Base-by-base conservation (phyloP, 768 basidiomycete genomes). In the Mycena maculata region DNA sequence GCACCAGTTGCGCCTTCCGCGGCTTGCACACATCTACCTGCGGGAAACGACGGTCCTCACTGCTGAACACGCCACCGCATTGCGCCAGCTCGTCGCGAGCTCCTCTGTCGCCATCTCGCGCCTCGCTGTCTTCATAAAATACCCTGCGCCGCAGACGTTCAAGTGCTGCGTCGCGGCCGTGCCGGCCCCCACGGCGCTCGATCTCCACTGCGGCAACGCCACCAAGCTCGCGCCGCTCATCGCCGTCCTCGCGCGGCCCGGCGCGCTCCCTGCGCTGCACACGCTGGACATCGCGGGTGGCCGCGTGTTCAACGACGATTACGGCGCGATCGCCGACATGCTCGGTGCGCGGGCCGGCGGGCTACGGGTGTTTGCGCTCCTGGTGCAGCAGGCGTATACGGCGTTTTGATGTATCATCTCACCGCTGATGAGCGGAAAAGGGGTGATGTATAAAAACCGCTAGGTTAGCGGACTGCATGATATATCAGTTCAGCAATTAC, bases 161-260 rank as follows among this genome's bases (percentile, higher is more conserved):
- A 7, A 28, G 13, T 42, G 50, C 23, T 52, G 25, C 10, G 23
- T 65, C 12, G 64, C 25, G 22, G 55, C 64, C 31, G 10, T 59
- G 12, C 50, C 63, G 31, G 8, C 41, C 10, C n/a, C 63, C 31
- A 28, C 25, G 6, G 30, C 31, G 2, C 49, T 65, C 27, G 57
- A 36, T 31, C 50, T 65, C 8, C 56, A 45, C 25, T 65, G 64
- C 41, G 64, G 64, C 28, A 65, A 65, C 50, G 64, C 64, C 6
- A 45, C 57, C 13, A 48, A 38, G 9, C 22, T 65, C 7, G 39
- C 56, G 27, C 64, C 31, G 2, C 30, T 58, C 23, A 39, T 65
- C 12, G 27, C 31, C 42, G 33, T 18, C 12, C 64, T 59, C 4
- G 55, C 22, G 2, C 11, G 3, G 6, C 64, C 30, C 28, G 49